Evolutionary conservation across 208 protist species (phyloP).

Genomic region (Trypanosoma lewisi): DNA sequence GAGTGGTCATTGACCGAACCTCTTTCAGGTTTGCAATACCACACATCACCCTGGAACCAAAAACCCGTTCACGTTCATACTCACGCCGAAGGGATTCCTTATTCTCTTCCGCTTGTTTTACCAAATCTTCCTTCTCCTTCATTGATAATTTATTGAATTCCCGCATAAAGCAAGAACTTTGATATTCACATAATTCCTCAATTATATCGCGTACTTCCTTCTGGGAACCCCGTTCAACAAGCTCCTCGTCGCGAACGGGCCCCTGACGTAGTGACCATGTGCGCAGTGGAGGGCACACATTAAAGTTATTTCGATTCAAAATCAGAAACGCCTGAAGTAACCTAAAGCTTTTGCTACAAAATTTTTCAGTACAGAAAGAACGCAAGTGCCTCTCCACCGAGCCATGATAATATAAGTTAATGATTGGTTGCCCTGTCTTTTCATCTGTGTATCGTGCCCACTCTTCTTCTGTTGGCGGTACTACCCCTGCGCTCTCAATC

Average conservation of each 20-base stretch:
- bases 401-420: constrained; percentile 35
- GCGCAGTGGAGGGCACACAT: constrained; percentile 24
- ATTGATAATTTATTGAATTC: constrained; percentile 33
- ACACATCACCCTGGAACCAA: constrained; percentile 49
- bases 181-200: constrained; percentile 15
- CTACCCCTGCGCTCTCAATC: constrained; percentile 35
- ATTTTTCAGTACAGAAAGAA: constrained; percentile 2
- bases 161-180: constrained; percentile 7
- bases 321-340: constrained; percentile 24
- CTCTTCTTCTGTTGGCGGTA: constrained; percentile 36
- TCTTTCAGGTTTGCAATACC: constrained; percentile 56
- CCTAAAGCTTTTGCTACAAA: not conserved
- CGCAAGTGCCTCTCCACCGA: constrained; percentile 18
- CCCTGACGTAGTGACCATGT: constrained; percentile 26
- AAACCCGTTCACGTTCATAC: constrained; percentile 39
- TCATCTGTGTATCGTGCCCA: constrained; percentile 58
- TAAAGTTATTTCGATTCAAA: constrained; percentile 31
- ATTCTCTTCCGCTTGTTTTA: constrained; percentile 25
- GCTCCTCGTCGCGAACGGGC: constrained; percentile 31
- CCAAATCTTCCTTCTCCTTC: constrained; percentile 33
- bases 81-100: constrained; percentile 22
- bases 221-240: constrained; percentile 27
- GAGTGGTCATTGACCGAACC: constrained; percentile 46
- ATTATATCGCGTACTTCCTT: constrained; percentile 25
- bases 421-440: constrained; percentile 55